These are phyloP conservation scores for Hypoxylon crocopeplum DNA, from an alignment of 495 filamentous ascomycete genomes.

Conservation along the genomic window DNA sequence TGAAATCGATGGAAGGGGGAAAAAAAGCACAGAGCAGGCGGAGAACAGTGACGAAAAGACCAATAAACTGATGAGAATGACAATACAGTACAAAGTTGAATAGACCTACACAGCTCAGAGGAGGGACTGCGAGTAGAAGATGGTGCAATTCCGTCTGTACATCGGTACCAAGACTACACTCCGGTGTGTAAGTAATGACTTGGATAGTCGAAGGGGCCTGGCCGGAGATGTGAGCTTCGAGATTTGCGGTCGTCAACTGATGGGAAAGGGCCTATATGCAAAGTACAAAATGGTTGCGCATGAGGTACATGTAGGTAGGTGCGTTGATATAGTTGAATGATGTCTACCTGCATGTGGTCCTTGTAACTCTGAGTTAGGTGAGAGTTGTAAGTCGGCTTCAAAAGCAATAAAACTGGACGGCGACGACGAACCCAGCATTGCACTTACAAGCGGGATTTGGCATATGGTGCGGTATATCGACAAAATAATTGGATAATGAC, in stretches of 20 bases:
- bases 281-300: no score
- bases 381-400: constrained; percentile 11
- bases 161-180: constrained; percentile 22
- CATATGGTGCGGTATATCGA: constrained; percentile 1
- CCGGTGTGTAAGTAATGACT: constrained; percentile 26
- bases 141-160: constrained; percentile 23
- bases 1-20: neutral
- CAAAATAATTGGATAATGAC: constrained; percentile 7
- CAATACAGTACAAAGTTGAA: constrained; percentile 38
- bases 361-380: constrained; percentile 8
- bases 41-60: constrained; percentile 24
- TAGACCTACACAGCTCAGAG: constrained; percentile 27
- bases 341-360: constrained; percentile 14
- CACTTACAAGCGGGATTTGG: constrained; percentile 4
- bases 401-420: constrained; percentile 7
- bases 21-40: constrained; percentile 27
- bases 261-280: no score
- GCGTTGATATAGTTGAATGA: constrained; percentile 19
- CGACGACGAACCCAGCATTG: constrained; percentile 4
- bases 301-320: constrained; percentile 21
- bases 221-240: constrained; percentile 1
- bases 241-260: constrained; percentile 1
- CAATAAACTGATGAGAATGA: constrained; percentile 31
- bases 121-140: constrained; percentile 15
- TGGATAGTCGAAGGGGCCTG: no score